These are phyloP conservation scores for Ogataea populi-albae DNA, from an alignment of 805 yeast genomes.

Conservation along the genomic window DNA sequence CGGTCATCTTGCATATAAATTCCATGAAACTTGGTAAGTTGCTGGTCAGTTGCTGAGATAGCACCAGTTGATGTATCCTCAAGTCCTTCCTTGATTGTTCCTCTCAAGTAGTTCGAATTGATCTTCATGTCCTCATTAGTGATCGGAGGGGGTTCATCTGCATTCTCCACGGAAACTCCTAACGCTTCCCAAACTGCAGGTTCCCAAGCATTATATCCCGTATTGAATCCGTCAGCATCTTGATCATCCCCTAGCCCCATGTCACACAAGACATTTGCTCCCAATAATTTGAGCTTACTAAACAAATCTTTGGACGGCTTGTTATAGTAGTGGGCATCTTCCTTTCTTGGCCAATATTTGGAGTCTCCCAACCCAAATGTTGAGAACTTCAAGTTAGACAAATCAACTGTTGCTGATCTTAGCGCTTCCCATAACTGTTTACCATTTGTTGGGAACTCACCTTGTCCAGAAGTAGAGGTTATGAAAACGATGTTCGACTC, in stretches of 20 bases:
- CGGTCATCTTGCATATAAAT: conserved; percentile 98
- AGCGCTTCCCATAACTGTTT: conserved; percentile 71
- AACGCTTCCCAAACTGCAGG: conserved; percentile 79
- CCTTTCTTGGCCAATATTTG: conserved; percentile 95
- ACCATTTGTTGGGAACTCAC: conserved; percentile 84
- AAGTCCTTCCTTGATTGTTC: conserved; percentile 87
- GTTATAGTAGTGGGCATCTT: conserved; percentile 90
- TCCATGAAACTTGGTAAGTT: conserved; percentile 95
- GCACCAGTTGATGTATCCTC: conserved; percentile 84
- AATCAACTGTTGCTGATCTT: conserved; percentile 65
- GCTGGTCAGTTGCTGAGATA: conserved; percentile 86
- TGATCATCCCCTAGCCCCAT: conserved; percentile 95
- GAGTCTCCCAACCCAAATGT: conserved; percentile 81
- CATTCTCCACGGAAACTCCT: conserved; percentile 84
- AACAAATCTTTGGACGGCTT: conserved; percentile 79
- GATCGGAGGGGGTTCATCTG: conserved; percentile 85
- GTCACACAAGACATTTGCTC: conserved; percentile 70
- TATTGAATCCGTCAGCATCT: conserved; percentile 91
- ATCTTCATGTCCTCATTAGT: conserved; percentile 96
- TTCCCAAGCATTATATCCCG: conserved; percentile 91
- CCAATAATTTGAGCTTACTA: conserved; percentile 62
- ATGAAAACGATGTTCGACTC: conserved; percentile 69
- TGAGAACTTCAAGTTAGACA: conserved; percentile 53
- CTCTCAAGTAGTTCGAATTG: conserved; percentile 83
- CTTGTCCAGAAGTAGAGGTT: conserved; percentile 80